Evolutionary conservation across 805 yeast species (phyloP), one percentile per base, ranked within the genome.

Genomic region (Cyberlindnera maritima): DNA sequence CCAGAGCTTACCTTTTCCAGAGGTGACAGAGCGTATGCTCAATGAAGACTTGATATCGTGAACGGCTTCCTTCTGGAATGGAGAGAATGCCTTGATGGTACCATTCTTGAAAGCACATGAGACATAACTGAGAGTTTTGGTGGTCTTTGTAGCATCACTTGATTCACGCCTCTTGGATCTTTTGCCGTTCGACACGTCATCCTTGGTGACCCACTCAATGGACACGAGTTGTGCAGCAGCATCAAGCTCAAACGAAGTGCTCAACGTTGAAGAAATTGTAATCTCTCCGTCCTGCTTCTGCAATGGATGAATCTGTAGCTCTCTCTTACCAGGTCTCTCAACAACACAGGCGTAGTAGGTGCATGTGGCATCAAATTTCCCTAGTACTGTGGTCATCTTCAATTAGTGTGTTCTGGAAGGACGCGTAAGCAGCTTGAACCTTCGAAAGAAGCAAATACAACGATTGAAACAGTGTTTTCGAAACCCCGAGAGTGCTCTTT

Each of bases 301-400:
- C 36, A 59, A 58, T 34, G 56, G 71, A 55, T 53, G 71, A 46
- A 77, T 66, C 54, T 68, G 76, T 17, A 77, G 66, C 59, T 77
- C 79, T 43, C 67, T 72, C 46, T 74, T 63, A 33, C 77, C 76
- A 15, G 67, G 67, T 40, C 75, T 73, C 26, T 74, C 66, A 5
- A 71, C 64, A 15, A 70, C 56, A 41, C 67, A 66, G 39, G 78
- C 75, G 45, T 62, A 62, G 47, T 58, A 68, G 8, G 59, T 40
- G 20, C 67, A 66, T 10, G 62, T 50, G 29, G 59, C 48, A 46
- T 69, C 72, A 35, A 69, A 52, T 14, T 44, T 50, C 19, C 55
- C 58, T 4, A 20, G 11, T 25, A 43, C 29, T n/a, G 40, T 42
- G 36, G 39, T n/a, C 55, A 48, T 52, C 25, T 19, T 21, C 11